These are phyloP conservation scores for Physaria fendleri DNA, from an alignment of 345 rosid species.

Conservation along the genomic window DNA sequence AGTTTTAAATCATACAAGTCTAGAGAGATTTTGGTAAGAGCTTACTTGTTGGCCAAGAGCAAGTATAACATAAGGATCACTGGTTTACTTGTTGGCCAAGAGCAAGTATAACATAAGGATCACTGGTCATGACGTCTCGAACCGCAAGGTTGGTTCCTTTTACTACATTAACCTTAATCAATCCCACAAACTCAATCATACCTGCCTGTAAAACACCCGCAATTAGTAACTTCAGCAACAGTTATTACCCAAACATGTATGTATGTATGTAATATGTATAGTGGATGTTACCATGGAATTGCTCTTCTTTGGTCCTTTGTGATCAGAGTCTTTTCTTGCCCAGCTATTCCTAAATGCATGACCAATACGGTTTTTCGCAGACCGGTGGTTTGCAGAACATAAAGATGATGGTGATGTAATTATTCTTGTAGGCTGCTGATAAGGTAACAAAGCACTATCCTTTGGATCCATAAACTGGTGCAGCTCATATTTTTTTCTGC, in stretches of 20 bases:
- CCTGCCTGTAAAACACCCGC: slow-evolving; percentile 59
- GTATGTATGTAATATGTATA: neutral
- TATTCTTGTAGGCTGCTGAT: slow-evolving; percentile 22
- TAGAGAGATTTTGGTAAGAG: too few relatives aligned
- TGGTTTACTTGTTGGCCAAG: slow-evolving; percentile 94
- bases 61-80: too few relatives aligned
- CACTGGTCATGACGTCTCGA: slow-evolving; percentile 84
- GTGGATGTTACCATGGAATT: slow-evolving; percentile 49
- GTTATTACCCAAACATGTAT: neutral
- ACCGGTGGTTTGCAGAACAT: slow-evolving; percentile 22
- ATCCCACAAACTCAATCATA: slow-evolving; percentile 95
- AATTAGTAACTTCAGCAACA: neutral
- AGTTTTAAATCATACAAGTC: too few relatives aligned
- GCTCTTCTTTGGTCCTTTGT: slow-evolving; percentile 59
- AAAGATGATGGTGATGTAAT: slow-evolving; percentile 30
- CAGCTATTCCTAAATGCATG: slow-evolving; percentile 82
- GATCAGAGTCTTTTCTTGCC: slow-evolving; percentile 70
- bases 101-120: slow-evolving; percentile 85
- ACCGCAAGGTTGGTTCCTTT: slow-evolving; percentile 91
- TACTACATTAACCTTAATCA: slow-evolving; percentile 90
- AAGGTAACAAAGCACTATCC: slow-evolving; percentile 39
- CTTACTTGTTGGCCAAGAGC: too few relatives aligned
- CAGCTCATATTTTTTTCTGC: slow-evolving; percentile 81
- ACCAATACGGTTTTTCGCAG: slow-evolving; percentile 62
- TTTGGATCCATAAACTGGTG: slow-evolving; percentile 48